Base-by-base conservation (phyloP, 2,329 filamentous ascomycete genomes). In the Hypoxylon sp. region DNA sequence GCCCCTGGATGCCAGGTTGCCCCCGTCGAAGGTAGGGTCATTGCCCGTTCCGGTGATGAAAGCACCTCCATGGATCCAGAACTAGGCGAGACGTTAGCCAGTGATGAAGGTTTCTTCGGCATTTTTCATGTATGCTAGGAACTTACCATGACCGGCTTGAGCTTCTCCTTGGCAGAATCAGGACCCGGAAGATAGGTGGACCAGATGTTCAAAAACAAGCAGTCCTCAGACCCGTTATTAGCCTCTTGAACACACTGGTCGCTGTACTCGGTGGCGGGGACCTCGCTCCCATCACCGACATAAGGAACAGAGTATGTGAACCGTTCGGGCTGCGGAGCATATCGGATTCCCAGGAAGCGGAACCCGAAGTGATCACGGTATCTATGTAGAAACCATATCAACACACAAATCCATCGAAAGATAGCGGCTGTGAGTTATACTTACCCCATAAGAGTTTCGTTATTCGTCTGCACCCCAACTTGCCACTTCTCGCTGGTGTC, bases 1-100 rank as follows among this genome's bases (percentile, higher is more conserved):
- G 18, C 83, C 83, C 45, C 83, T 78, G 2, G 82, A 84, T 0
- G 81, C 84, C 2, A 87, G 72, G 60, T 84, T 83, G 2, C 81
- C 81, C 17, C 83, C 81, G 58, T 87, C 84, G 23, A 73, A 73
- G 1, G 71, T 72, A 1, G 70, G 58, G 40, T 76, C 74, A 48
- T 73, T 72, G 8, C 70, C 74, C 4, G 71, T 73, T 1, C 84
- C 83, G 6, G 77, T 73, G 0, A 77, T 80, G 58, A 85, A 86
- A 4, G 81, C 84, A 20, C 84, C 84, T 3, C 84, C 84, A 37
- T 77, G 74, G 23, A 77, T 76, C 73, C 73, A 76, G 41, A 76
- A 62, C 67, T 64, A 33, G 17, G 2, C n/a, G 17, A 40, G 26
- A 7, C 18, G 17, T 61, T 11, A 58, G 31, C 17, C 5, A 47